These are phyloP conservation scores for Arabidopsis lyrata DNA, from an alignment of 441 rosid genomes.

Conservation along the genomic window DNA sequence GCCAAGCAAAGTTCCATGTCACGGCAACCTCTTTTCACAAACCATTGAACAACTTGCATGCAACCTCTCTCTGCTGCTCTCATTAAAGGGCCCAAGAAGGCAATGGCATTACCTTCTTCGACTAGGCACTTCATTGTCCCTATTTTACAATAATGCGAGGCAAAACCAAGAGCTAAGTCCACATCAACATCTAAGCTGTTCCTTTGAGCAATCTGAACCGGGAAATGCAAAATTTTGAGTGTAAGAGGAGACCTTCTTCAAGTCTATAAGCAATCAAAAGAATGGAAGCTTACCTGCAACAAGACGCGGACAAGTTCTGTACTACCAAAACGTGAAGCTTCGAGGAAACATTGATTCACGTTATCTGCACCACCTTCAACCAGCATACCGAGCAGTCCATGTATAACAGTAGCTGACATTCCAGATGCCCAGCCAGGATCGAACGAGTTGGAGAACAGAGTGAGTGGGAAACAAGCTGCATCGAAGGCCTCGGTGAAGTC, in stretches of 20 bases:
- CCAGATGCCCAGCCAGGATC: conserved; percentile 99
- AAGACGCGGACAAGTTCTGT: conserved; percentile 95
- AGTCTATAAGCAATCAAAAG: not conserved
- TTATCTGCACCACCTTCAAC: conserved; percentile 97
- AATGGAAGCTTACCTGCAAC: conserved; percentile 64
- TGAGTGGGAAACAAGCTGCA: conserved; percentile 95
- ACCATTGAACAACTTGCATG: conserved; percentile 94
- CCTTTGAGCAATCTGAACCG: conserved; percentile 83
- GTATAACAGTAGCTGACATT: conserved; percentile 82
- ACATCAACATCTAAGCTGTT: conserved; percentile 96
- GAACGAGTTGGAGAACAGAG: conserved; percentile 90
- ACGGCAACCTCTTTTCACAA: conserved; percentile 77
- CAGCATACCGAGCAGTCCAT: conserved; percentile 85
- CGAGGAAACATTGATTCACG: conserved; percentile 95
- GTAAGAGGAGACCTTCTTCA: not conserved
- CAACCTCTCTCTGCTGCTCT: conserved; percentile 95
- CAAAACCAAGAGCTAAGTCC: conserved; percentile 88
- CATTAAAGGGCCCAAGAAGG: conserved; percentile 87
- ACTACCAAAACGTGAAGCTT: conserved; percentile 97
- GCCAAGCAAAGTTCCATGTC: conserved; percentile 95
- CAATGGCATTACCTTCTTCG: conserved; percentile 92
- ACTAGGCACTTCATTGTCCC: conserved; percentile 95
- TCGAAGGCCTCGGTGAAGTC: conserved; percentile 97
- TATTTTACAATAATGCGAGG: conserved; percentile 89
- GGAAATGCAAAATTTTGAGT: conserved; percentile 5